Base-by-base conservation (phyloP, 1,284 basidiomycete genomes). In the Rhizopogon hawkerae region DNA sequence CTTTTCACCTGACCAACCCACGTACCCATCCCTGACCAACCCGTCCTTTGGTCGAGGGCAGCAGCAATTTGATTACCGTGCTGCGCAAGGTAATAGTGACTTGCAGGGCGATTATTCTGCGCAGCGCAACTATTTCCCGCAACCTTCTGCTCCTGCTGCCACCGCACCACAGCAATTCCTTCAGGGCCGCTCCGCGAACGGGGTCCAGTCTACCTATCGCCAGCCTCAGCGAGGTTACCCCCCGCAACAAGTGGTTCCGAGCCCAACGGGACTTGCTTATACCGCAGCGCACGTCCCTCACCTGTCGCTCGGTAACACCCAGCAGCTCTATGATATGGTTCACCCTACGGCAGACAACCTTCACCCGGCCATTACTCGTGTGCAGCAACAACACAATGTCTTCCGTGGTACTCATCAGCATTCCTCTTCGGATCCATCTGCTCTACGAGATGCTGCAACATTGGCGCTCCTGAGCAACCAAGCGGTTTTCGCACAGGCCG, bases 311-410 rank as follows among this genome's bases (percentile, higher is more conserved):
- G 81, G 78, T 52, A 85, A 78, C 60, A 72, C 79, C 14, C 85
- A 86, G 58, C 85, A 87, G 58, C 58, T 87, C 52, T 88, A 86
- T 57, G 84, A 89, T 59, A 83, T 87, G 79, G 82, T 87, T 75
- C 66, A 82, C 45, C 78, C 82, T 8, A 72, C 74, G 52, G 69
- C 72, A 48, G 81, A 85, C 54, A 74, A 74, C 51, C 69, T 71
- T 53, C 76, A 78, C 56, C 76, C 84, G 37, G 78, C 82, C 18
- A 78, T 85, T 52, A 75, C 77, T 50, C 83, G 85, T 55, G 77
- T 85, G 46, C 86, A 89, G 62, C 84, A 86, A 58, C 85, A 85
- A 58, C 81, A 82, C 60, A 79, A 78, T 56, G 72, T 74, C 44
- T 88, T 83, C 68, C 81, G 82, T 36, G 73, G 72, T 35, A 77